Conservation (phyloP, 371 early-diverging fungal species). For the Rhizopus sp. region DNA sequence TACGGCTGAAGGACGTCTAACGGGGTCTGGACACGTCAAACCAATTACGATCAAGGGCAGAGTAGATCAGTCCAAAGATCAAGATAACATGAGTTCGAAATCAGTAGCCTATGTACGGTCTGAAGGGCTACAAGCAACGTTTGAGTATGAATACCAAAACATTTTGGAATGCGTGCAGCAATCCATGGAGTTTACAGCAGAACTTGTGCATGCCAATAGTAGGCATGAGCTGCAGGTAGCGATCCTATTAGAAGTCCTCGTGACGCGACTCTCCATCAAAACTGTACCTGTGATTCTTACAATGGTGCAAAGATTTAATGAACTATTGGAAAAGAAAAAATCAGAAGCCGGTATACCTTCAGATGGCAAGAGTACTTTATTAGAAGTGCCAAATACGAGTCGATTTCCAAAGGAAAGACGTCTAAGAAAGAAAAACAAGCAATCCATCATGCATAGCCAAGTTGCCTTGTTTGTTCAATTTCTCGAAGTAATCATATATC, state of each 20-base stretch:
- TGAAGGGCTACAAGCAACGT: constrained; percentile 47
- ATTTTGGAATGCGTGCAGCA: constrained; percentile 51
- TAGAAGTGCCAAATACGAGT: neutral
- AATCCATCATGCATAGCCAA: constrained; percentile 13
- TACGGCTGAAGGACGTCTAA: constrained; percentile 59
- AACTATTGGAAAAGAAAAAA: constrained; percentile 63
- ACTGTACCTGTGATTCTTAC: constrained; percentile 68
- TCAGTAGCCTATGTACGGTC: constrained; percentile 23
- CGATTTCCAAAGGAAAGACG: neutral
- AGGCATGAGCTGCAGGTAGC: constrained; percentile 16
- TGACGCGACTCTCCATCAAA: constrained; percentile 54
- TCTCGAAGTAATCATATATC: constrained; percentile 57
- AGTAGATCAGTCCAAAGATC: constrained; percentile 13
- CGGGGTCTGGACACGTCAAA: constrained; percentile 51
- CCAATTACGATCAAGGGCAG: constrained; percentile 26
- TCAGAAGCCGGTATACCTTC: constrained; percentile 36
- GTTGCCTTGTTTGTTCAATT: constrained; percentile 33
- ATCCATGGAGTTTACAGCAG: constrained; percentile 37
- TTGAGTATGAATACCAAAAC: constrained; percentile 74
- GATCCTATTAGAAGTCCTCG: constrained; percentile 25
- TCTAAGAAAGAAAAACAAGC: neutral
- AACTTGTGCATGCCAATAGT: constrained; percentile 18
- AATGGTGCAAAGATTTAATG: constrained; percentile 52
- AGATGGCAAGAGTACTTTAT: neutral
- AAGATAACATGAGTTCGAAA: neutral